These are phyloP conservation scores for Candida gorgasii DNA, from an alignment of 805 yeast genomes.

Conservation along the genomic window DNA sequence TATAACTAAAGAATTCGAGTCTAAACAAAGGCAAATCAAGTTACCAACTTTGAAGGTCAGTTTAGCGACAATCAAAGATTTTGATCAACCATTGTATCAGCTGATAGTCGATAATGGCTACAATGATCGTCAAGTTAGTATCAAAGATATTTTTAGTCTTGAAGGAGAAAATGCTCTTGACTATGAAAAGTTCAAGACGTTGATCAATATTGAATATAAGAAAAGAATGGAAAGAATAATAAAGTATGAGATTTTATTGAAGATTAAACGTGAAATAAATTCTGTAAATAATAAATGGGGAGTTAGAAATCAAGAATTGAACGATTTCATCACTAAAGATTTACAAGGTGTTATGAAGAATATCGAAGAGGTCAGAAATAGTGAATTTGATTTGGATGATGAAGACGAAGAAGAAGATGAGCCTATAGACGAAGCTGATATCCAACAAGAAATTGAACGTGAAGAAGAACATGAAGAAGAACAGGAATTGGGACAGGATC, in stretches of 20 bases:
- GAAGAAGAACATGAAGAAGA: slow-evolving; percentile 3
- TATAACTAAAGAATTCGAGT: slow-evolving; percentile 25
- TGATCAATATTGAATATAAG: slow-evolving; percentile 35
- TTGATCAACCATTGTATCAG: slow-evolving; percentile 13
- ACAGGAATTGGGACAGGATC: no score
- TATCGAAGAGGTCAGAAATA: slow-evolving; percentile 28
- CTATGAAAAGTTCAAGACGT: slow-evolving; percentile 26
- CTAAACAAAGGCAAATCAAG: slow-evolving; percentile 20
- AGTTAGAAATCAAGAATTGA: slow-evolving; percentile 29
- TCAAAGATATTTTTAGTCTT: slow-evolving; percentile 13
- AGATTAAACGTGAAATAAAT: slow-evolving; percentile 31
- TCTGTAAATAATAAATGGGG: slow-evolving; percentile 38
- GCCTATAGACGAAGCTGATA: slow-evolving; percentile 5
- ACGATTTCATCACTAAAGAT: slow-evolving; percentile 29
- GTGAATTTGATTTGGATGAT: slow-evolving; percentile 17
- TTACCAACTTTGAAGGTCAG: slow-evolving; percentile 32
- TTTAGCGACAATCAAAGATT: slow-evolving; percentile 26
- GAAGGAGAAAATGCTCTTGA: slow-evolving; percentile 26
- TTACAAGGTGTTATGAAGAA: slow-evolving; percentile 27
- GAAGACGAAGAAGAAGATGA: slow-evolving; percentile 16
- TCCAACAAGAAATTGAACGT: slow-evolving; percentile 2
- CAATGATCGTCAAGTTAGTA: slow-evolving; percentile 20
- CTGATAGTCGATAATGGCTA: not conserved
- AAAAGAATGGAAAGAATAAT: slow-evolving; percentile 33
- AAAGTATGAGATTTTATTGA: slow-evolving; percentile 35